phyloP scores from a whole-genome alignment of 2,329 filamentous ascomycete genomes.

The Penicillium hesseltinei region DNA sequence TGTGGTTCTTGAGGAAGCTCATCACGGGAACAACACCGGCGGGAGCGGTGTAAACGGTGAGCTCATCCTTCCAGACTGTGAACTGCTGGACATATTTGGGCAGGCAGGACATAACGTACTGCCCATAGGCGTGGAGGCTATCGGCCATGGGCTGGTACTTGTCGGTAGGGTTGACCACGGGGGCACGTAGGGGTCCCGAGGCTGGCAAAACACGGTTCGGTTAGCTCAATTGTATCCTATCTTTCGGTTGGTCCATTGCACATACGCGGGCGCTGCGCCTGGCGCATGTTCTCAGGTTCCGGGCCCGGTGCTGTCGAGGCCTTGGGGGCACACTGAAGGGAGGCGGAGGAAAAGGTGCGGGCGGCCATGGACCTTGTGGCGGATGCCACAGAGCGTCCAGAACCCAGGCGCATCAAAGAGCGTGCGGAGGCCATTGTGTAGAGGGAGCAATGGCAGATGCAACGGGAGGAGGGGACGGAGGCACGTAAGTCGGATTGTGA shows the following conservation, averaged over 20 bases:
- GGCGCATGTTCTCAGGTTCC: conserved; percentile 65
- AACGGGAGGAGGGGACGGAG: conserved; percentile 19
- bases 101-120: conserved; percentile 93
- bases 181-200: conserved; percentile 66
- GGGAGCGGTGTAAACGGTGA: conserved; percentile 89
- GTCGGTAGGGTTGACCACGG: conserved; percentile 87
- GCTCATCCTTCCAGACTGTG: conserved; percentile 98
- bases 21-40: conserved; percentile 87
- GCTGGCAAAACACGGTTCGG: conserved; percentile 33
- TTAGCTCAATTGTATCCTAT: conserved; percentile 16
- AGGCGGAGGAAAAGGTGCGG: conserved; percentile 41
- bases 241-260: conserved; percentile 13
- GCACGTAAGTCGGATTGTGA: conserved; percentile 26
- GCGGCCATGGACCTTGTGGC: conserved; percentile 35
- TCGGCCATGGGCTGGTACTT: conserved; percentile 87
- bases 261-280: conserved; percentile 54
- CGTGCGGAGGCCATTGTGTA: conserved; percentile 47
- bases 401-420: conserved; percentile 45
- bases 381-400: conserved; percentile 40
- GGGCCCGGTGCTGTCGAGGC: conserved; percentile 55
- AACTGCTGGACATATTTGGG: conserved; percentile 99
- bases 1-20: conserved; percentile 95
- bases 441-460: conserved; percentile 31
- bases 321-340: conserved; percentile 45
- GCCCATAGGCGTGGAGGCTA: conserved; percentile 86